Percentiles rank a stretch among this genome's conserved stretches.
Conservation (phyloP, 2,329 filamentous ascomycete genomes). For the Dothidotthia symphoricarpi region DNA sequence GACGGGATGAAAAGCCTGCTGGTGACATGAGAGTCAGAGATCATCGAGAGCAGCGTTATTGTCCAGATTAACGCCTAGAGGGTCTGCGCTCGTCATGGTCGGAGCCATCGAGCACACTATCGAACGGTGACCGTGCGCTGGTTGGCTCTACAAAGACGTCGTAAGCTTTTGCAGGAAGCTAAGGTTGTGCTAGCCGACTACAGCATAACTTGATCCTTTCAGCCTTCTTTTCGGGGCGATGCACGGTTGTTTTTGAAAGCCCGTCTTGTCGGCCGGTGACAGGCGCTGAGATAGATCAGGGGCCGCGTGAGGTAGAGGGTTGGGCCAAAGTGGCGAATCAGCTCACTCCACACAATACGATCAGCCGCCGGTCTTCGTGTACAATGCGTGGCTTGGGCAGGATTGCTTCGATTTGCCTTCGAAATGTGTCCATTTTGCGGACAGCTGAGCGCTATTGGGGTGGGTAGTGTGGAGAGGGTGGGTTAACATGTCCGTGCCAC, state of each 20-base stretch:
- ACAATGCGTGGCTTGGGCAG: slow-evolving; percentile 19
- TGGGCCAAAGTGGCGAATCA: slow-evolving; percentile 8
- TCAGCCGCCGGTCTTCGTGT: slow-evolving; percentile 2
- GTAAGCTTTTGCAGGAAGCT: slow-evolving; percentile 29
- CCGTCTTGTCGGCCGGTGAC: slow-evolving; percentile 11
- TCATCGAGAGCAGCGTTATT: slow-evolving; percentile 25
- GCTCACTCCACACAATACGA: not conserved
- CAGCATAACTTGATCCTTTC: slow-evolving; percentile 19
- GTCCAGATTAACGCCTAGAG: slow-evolving; percentile 34
- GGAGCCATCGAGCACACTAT: slow-evolving; percentile 35
- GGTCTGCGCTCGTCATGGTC: slow-evolving; percentile 37
- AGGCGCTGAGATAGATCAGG: slow-evolving; percentile 12
- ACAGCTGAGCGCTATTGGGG: slow-evolving; percentile 25
- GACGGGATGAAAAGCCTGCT: slow-evolving; percentile 19
- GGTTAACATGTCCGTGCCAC: slow-evolving; percentile 15
- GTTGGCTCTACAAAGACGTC: slow-evolving; percentile 30
- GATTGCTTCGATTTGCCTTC: slow-evolving; percentile 13
- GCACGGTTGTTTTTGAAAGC: slow-evolving; percentile 23
- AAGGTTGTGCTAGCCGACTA: slow-evolving; percentile 17
- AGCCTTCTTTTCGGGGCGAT: slow-evolving; percentile 31
- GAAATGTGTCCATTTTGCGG: slow-evolving; percentile 19
- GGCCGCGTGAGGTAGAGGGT: slow-evolving; percentile 3
- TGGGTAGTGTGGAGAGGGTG: slow-evolving; percentile 11
- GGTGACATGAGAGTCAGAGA: slow-evolving; percentile 35
- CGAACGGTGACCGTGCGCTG: slow-evolving; percentile 37